Base-by-base conservation (phyloP, 2,329 filamentous ascomycete species). In the Botryotinia globosa region DNA sequence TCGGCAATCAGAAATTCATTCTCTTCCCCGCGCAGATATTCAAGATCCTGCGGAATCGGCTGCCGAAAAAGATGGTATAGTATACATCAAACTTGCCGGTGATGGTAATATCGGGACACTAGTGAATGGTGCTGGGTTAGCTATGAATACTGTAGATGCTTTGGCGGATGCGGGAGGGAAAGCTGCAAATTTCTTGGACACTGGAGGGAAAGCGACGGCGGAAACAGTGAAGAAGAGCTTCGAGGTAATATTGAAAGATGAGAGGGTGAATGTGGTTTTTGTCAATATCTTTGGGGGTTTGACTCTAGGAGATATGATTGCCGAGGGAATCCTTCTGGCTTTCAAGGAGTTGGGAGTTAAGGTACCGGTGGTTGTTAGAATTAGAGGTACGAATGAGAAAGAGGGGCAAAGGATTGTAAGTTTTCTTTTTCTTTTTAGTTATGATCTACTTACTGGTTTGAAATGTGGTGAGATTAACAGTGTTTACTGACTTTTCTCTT, bases 121-220 rank as follows among this genome's bases (percentile, higher is more conserved):
- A 75, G 93, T 97, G 75, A 97, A 97, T 79, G 94, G 94, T 61
- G 94, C 94, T 0, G 94, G 94, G 0, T 87, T 97, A 1, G 94
- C 94, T 0, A 96, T 97, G 92, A 96, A 96, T 80, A 97, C 94
- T 0, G 90, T 94, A 74, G 94, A 97, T 80, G 91, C 92, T 0
- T 87, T 97, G 2, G 85, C 87, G 3, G 83, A 89, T 20, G 87
- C 89, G 71, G 90, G 90, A 14, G 92, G 92, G 2, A 82, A 85
- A 48, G 91, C 91, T 37, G 89, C 93, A 18, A 97, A 97, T 78
- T 97, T 97, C 81, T 86, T 97, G 71, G 94, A 97, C 80, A 97
- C 93, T 0, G 94, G 94, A 42, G 94, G 94, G 51, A 96, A 97
- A 81, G 94, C 94, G 0, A 97, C 94, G 0, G 88, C 88, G 44